Evolutionary conservation across 345 rosid species (phyloP), one percentile per base, ranked within the genome.

Genomic region (Ceriops zippeliana): DNA sequence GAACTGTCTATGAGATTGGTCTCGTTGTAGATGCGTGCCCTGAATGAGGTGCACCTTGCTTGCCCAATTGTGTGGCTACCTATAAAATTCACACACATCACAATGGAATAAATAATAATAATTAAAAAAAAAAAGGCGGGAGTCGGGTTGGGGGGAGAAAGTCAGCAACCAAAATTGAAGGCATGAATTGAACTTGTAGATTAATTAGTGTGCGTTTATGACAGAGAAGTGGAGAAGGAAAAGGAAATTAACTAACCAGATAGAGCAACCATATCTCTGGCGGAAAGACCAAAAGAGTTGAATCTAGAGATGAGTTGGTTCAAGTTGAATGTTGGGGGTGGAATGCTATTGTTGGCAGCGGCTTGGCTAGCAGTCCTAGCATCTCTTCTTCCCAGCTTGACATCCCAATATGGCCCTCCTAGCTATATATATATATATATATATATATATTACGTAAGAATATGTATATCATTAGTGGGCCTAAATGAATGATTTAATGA

Each of bases 381-480:
- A 70, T 93, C 98, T 81, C 97, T 85, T 76, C 97, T 86, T 75
- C 97, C 98, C 17, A 93, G 82, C 73, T 91, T 89, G 47, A 93
- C 97, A 53, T 79, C 61, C 97, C 97, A 93, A 17, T 7, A 74
- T 0, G 90, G 97, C 4, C 97, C 97, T 75, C 95, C 95, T 53
- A 90, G 92, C 97, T 93, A 54, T 26, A 52, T 52, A 52, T 52
- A 13, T 42, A 42, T 10, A 54, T 26, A 52, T 52, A 52, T 93
- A 54, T 26, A 52, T 52, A 52, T 52, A 13, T 42, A 42, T 10
- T 11, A 11, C 4, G 49, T 42, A 3, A 13, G 3, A 2, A 42
- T 42, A 42, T 34, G 8, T 7, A 34, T 13, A 1, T 13, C 15
- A 34, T 34, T 42, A 42, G 49, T 42, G 49, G 49, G 49, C 17